phyloP scores from a whole-genome alignment of 2,329 filamentous ascomycete species.

The Alternaria gansuensis region DNA sequence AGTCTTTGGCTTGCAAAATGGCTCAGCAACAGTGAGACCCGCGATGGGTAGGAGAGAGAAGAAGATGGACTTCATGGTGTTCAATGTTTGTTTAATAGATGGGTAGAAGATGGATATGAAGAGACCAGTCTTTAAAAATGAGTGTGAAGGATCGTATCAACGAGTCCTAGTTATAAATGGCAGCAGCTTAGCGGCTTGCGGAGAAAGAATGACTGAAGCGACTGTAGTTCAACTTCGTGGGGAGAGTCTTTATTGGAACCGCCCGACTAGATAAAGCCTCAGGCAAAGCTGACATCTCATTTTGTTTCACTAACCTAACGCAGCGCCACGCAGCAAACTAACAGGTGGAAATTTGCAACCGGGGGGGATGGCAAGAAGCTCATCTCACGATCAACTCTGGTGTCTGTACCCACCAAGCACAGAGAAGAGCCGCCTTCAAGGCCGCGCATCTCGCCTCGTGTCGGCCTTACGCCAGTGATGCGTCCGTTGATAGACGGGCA shows the following conservation, averaged over 20 bases:
- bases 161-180: conserved; percentile 31
- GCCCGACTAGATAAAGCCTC: conserved; percentile 30
- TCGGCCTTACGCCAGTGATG: conserved; percentile 14
- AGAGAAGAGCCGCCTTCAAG: background rate
- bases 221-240: conserved; percentile 18
- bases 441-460: conserved; percentile 17
- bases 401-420: conserved; percentile 5
- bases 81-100: conserved; percentile 12
- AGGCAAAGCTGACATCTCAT: conserved; percentile 22
- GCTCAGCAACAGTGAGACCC: conserved; percentile 39
- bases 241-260: conserved; percentile 21
- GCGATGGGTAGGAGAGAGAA: conserved; percentile 39
- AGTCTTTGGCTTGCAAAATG: conserved; percentile 32
- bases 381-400: conserved; percentile 18
- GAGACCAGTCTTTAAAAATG: conserved; percentile 15
- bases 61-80: conserved; percentile 42
- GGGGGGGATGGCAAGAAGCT: conserved; percentile 30
- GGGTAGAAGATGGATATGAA: conserved; percentile 11
- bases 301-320: conserved; percentile 26
- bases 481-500: conserved; percentile 7
- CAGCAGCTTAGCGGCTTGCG: conserved; percentile 43
- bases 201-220: conserved; percentile 28
- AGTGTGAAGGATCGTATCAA: conserved; percentile 21
- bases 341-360: conserved; percentile 34
- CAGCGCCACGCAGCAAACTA: conserved; percentile 17